Percentiles rank a stretch among this genome's conserved stretches.
phyloP scores from a whole-genome alignment of 2,329 filamentous ascomycete genomes.

The Microascus cirrosus region DNA sequence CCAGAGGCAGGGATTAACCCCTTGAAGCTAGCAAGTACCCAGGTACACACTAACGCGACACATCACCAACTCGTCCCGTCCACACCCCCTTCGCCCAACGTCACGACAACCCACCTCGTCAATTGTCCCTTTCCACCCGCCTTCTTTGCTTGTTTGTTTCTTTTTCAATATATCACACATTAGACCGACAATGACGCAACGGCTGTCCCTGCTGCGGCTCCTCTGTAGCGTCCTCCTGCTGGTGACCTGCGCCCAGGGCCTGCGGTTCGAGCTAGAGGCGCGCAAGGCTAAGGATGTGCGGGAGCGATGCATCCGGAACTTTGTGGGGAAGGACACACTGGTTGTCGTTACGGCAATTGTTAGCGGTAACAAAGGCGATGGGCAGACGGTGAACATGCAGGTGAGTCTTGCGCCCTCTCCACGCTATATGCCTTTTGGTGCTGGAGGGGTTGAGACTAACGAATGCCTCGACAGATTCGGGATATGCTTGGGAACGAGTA shows the following conservation, averaged over 20 bases:
- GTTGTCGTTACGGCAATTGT: conserved; percentile 91
- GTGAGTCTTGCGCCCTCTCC: conserved; percentile 33
- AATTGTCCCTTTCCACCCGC: not conserved
- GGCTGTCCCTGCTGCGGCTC: conserved; percentile 42
- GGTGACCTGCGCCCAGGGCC: conserved; percentile 46
- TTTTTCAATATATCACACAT: not conserved
- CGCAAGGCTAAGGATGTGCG: conserved; percentile 47
- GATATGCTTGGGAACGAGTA: conserved; percentile 96
- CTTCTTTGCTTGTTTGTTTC: not conserved
- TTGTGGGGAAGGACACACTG: conserved; percentile 81
- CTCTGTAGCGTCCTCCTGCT: conserved; percentile 48
- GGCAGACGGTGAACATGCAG: conserved; percentile 88
- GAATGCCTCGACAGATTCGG: conserved; percentile 55
- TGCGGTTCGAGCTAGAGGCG: conserved; percentile 89
- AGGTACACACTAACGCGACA: conserved; percentile 4
- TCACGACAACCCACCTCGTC: not conserved
- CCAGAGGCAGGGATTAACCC: not conserved
- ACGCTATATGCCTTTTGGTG: not conserved
- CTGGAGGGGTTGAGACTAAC: not conserved
- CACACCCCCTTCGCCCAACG: not conserved
- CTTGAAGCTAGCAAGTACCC: not conserved
- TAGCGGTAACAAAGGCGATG: conserved; percentile 78
- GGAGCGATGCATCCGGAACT: conserved; percentile 93
- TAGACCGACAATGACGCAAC: conserved; percentile 30
- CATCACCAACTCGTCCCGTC: conserved; percentile 1